Base-by-base conservation (phyloP, 2,329 filamentous ascomycete species). In the Cercospora beticola region DNA sequence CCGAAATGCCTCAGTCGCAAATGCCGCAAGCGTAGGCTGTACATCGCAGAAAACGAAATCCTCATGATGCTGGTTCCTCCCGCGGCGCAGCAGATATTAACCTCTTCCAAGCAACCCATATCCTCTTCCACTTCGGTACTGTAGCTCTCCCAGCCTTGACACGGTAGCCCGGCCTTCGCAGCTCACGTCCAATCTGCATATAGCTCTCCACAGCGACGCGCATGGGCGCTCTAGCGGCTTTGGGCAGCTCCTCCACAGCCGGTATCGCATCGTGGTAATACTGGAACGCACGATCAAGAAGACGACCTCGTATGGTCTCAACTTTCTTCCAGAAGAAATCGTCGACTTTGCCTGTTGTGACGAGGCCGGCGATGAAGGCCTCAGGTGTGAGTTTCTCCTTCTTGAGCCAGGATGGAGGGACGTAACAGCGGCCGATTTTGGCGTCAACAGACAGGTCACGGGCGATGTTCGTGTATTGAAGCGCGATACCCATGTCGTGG, bases 401-500 rank as follows among this genome's bases (percentile, higher is more conserved):
- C 46, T 83, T 81, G 1, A 93, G 81, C 90, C 90, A 93, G 0
- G 80, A 79, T 0, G 82, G 81, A 0, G 91, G 91, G 4, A 93
- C 79, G 75, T 93, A 93, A 6, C 92, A 89, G 6, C 91, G 85
- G 1, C 84, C 83, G 40, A 91, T 87, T 14, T 81, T 79, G 0
- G 90, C 89, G 73, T 93, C 91, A 2, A 88, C 87, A 3, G 81
- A 78, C n/a, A 93, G 88, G 74, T 93, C 91, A 23, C 91, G 87
- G 3, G 90, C 88, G 69, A 93, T 92, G 74, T 93, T 93, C 74
- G 92, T 87, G 73, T 90, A 92, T 74, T 93, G 90, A n/a, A 93
- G 80, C 1, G 90, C 90, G 36, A 90, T 85, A 0, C 91, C 91
- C 90, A 92, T 92, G 30, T 84, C 82, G 21, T 83, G 82, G 0